Evolutionary conservation across 2,329 filamentous ascomycete species (phyloP), one percentile per base, ranked within the genome.

Genomic region (Colletotrichum tropicicola): DNA sequence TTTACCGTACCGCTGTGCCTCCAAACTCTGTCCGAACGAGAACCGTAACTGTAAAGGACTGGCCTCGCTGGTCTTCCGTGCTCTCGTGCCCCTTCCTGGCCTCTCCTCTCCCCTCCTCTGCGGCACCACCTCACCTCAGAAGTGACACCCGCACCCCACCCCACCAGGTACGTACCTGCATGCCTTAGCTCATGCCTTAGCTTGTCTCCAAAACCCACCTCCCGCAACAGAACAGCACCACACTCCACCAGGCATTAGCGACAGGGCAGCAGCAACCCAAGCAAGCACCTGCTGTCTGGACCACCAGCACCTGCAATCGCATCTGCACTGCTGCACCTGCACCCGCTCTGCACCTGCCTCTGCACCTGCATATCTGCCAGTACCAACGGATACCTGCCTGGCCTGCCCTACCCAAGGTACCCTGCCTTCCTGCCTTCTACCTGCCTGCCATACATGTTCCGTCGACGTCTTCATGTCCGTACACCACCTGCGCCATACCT

Each of bases 201-300:
- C 44, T 61, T 19, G 57, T 35, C 43, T 55, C 49, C 49, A 55
- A 65, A 61, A 65, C 48, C 60, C 57, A 65, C 57, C 57, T 61
- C 61, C 61, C 61, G 61, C 57, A 65, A 39, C 49, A 61, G 60
- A 60, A 64, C 39, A 59, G 23, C 45, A 59, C 39, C 25, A 25
- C 49, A 37, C 49, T 23, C 49, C 49, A 39, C 32, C 15, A 52
- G 15, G 15, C 19, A 19, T 52, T 52, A 30, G 48, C 13, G 32
- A 39, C 32, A 35, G 32, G 12, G n/a, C 9, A 2, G 32, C 13
- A 35, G 32, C 12, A 35, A n/a, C n/a, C n/a, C n/a, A n/a, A n/a
- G n/a, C n/a, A n/a, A n/a, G n/a, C n/a, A n/a, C n/a, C n/a, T n/a
- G n/a, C n/a, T n/a, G n/a, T 52, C 48, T 39, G 19, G 30, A 27